Conservation (phyloP, 345 rosid genomes). For the Aquilaria sinensis region DNA sequence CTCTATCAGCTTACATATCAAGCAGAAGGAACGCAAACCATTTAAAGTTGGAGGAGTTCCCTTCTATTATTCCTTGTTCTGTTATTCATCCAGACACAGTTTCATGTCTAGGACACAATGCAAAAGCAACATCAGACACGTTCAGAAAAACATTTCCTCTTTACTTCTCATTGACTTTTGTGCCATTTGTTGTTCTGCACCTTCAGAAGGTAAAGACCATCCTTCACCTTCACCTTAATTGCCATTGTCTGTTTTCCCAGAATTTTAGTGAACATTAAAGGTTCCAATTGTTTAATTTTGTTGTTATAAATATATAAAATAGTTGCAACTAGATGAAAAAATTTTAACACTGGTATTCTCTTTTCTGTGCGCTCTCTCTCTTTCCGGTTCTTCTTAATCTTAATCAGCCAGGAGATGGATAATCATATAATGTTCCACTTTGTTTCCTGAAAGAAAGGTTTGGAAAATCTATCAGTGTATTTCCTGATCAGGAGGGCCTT, state of each 20-base stretch:
- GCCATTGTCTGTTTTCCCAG: neutral
- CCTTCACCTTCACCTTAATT: conserved; percentile 10
- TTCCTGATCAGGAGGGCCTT: no score
- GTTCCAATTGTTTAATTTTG: no score
- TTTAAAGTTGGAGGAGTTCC: conserved; percentile 66
- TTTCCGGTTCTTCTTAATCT: no score
- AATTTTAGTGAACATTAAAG: neutral
- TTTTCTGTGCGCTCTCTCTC: no score
- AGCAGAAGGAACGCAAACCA: conserved; percentile 36
- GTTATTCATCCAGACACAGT: conserved; percentile 79
- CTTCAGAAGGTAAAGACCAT: conserved; percentile 58
- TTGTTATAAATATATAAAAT: no score
- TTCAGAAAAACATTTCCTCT: conserved; percentile 95
- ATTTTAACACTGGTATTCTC: no score
- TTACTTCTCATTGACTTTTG: conserved; percentile 95
- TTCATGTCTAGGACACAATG: conserved; percentile 80
- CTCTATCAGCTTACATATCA: conserved; percentile 62
- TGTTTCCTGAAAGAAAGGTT: no score
- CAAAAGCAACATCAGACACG: conserved; percentile 81
- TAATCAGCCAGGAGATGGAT: no score
- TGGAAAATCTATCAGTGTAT: no score
- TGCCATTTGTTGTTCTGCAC: conserved; percentile 91
- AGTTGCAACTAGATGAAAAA: no score
- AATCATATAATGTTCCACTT: no score
- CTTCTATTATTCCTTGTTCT: conserved; percentile 87